Percentiles rank a stretch among this genome's conserved stretches.
These are phyloP conservation scores for Didymella keratinophila DNA, from an alignment of 2,329 filamentous ascomycete species.

Conservation along the genomic window DNA sequence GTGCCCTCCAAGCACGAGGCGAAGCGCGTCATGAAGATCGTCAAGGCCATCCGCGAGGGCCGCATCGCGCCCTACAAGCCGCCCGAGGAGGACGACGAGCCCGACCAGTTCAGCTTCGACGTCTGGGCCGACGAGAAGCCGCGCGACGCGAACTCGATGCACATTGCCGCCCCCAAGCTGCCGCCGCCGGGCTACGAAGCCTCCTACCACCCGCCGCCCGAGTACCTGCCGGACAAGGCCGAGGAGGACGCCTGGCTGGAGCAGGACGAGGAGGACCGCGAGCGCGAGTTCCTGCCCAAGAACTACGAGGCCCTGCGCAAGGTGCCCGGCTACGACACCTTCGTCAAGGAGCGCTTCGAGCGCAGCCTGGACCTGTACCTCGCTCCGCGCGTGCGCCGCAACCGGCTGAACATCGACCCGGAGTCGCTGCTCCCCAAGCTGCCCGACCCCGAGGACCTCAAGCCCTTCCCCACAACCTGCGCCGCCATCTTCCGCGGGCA, in stretches of 20 bases:
- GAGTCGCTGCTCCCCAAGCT: conserved; percentile 91
- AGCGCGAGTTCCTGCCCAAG: conserved; percentile 85
- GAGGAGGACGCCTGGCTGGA: conserved; percentile 88
- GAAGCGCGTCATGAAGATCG: conserved; percentile 96
- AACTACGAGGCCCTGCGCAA: conserved; percentile 85
- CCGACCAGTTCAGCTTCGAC: conserved; percentile 80
- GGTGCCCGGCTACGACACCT: conserved; percentile 87
- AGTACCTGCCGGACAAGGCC: conserved; percentile 87
- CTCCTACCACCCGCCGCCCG: conserved; percentile 93
- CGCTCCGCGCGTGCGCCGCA: conserved; percentile 88
- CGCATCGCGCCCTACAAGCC: conserved; percentile 90
- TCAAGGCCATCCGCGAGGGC: conserved; percentile 92
- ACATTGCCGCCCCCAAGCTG: conserved; percentile 91
- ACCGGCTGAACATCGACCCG: conserved; percentile 95
- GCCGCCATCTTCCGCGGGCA: conserved; percentile 89
- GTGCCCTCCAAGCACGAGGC: conserved; percentile 96
- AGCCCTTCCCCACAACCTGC: conserved; percentile 91
- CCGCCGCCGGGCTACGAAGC: conserved; percentile 93
- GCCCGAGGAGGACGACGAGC: conserved; percentile 75
- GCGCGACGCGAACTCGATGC: conserved; percentile 86
- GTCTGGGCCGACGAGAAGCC: conserved; percentile 91
- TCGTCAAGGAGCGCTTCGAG: conserved; percentile 96
- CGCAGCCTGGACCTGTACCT: conserved; percentile 94
- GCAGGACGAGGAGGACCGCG: conserved; percentile 86
- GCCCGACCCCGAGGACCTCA: conserved; percentile 89